Percentiles rank a stretch among this genome's conserved stretches.
Conservation (phyloP, 179 eudicot genomes). For the Beta corolliflora region DNA sequence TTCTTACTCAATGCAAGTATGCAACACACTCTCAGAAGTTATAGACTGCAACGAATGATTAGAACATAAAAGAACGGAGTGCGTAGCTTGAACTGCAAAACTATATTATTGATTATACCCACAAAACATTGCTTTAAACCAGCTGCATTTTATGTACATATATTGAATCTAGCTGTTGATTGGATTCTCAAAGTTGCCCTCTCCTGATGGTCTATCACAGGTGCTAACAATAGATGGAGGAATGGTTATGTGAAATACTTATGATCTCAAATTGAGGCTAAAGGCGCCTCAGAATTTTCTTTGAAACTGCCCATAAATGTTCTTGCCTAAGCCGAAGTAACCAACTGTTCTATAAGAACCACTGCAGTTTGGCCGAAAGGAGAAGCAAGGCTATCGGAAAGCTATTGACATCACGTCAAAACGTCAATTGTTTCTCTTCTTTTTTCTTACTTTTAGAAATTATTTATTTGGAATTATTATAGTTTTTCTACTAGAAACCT, state of each 20-base stretch:
- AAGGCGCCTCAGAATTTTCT: conserved; percentile 2
- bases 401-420: background rate
- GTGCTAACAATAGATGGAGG: conserved; percentile 72
- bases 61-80: too few species aligned
- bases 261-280: conserved; percentile 10
- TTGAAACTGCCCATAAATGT: background rate
- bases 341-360: background rate
- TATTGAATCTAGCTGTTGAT: background rate
- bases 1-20: too few species aligned
- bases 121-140: background rate
- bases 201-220: conserved; percentile 28
- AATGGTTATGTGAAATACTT: conserved; percentile 56
- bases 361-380: conserved; percentile 5
- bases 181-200: background rate
- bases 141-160: background rate
- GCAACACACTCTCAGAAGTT: too few species aligned
- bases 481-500: too few species aligned
- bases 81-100: background rate
- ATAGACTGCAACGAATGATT: too few species aligned
- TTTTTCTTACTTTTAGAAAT: background rate
- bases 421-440: background rate
- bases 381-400: background rate
- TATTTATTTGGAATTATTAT: too few species aligned
- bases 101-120: background rate
- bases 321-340: background rate